A percentile compares a stretch with the other conserved stretches of the same genome.
Evolutionary conservation across 345 rosid species (phyloP).

Genomic region (Citrus medica): DNA sequence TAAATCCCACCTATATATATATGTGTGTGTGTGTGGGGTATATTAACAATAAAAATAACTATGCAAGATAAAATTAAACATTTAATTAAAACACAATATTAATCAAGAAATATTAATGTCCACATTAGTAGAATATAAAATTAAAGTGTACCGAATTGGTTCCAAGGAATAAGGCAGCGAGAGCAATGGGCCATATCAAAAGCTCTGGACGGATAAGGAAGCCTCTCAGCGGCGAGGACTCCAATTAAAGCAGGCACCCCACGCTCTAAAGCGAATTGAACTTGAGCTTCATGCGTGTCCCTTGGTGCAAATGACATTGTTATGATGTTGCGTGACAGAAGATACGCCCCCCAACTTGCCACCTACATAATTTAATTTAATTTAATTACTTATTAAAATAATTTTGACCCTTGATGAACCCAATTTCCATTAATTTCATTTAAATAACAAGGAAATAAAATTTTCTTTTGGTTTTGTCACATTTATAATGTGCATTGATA

Average conservation of each 20-base stretch:
- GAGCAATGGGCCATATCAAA: conserved; percentile 84
- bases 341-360: conserved; percentile 72
- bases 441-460: background rate
- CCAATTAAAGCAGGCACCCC: conserved; percentile 75
- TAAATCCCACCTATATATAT: conserved; percentile 45
- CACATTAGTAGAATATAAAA: too few species aligned
- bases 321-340: conserved; percentile 41
- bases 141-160: conserved; percentile 27
- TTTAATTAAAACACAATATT: too few species aligned
- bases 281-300: conserved; percentile 71
- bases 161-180: conserved; percentile 78
- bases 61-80: too few species aligned
- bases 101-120: too few species aligned
- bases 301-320: conserved; percentile 70
- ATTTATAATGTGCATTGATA: background rate
- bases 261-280: conserved; percentile 69
- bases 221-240: conserved; percentile 47
- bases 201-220: conserved; percentile 65
- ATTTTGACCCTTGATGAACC: background rate
- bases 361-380: conserved; percentile 30
- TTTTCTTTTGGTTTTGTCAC: background rate
- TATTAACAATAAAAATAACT: too few species aligned
- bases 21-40: too few species aligned
- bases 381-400: too few species aligned
- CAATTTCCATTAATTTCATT: too few species aligned